phyloP scores from a whole-genome alignment of 2,329 filamentous ascomycete species.

The Alternaria conjuncta region DNA sequence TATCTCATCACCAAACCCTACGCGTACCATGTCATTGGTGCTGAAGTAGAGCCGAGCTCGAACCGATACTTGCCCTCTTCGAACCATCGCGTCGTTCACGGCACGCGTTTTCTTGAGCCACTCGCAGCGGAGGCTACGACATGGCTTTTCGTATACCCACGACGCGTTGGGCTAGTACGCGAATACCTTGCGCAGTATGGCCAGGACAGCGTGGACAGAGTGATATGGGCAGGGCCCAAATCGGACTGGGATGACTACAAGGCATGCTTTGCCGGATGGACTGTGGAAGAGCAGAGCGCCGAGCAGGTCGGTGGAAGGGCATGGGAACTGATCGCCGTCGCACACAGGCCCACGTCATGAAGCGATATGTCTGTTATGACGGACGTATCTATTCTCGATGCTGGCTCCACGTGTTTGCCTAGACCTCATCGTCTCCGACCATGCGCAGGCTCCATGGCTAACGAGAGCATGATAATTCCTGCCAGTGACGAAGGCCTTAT shows the following conservation, averaged over 20 bases:
- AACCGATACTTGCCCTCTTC: slow-evolving; percentile 55
- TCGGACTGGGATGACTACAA: slow-evolving; percentile 52
- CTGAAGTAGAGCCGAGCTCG: slow-evolving; percentile 56
- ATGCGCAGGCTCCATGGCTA: background rate
- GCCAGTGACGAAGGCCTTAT: no score
- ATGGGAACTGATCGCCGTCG: slow-evolving; percentile 45
- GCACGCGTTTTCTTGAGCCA: slow-evolving; percentile 53
- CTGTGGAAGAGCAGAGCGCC: slow-evolving; percentile 25
- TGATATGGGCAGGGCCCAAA: slow-evolving; percentile 54
- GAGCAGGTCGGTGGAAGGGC: slow-evolving; percentile 39
- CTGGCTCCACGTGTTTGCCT: background rate
- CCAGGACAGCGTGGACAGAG: slow-evolving; percentile 34
- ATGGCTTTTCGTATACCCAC: slow-evolving; percentile 64
- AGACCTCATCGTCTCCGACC: background rate
- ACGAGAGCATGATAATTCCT: no score
- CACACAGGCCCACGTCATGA: slow-evolving; percentile 5
- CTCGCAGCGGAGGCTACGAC: slow-evolving; percentile 51
- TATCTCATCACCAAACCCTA: slow-evolving; percentile 39
- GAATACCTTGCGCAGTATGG: slow-evolving; percentile 53
- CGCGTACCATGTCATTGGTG: slow-evolving; percentile 50
- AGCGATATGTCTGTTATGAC: background rate
- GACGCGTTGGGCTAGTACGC: slow-evolving; percentile 53
- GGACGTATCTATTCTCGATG: background rate
- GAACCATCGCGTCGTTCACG: slow-evolving; percentile 52
- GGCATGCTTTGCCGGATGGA: slow-evolving; percentile 31